Evolutionary conservation across 345 rosid genomes (phyloP).

Genomic region (Sonneratia caseolaris): DNA sequence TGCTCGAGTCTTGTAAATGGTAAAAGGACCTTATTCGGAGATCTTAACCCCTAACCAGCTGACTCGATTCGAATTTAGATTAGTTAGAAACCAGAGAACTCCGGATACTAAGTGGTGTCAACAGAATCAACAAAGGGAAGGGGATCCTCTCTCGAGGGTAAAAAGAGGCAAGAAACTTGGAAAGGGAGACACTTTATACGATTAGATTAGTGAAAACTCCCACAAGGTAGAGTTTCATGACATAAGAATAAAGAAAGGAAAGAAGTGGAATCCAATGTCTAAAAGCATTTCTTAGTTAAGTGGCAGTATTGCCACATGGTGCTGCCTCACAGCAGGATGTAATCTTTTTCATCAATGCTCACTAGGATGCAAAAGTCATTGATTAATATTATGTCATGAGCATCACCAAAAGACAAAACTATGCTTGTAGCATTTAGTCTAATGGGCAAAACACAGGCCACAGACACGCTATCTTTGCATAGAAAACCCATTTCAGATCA

Average conservation of each 20-base stretch:
- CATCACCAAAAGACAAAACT: not conserved
- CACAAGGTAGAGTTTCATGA: not conserved
- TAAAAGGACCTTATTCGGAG: too few relatives aligned
- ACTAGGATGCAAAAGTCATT: not conserved
- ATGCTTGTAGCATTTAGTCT: not conserved
- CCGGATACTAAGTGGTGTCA: too few relatives aligned
- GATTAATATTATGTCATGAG: not conserved
- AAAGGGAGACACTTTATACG: not conserved
- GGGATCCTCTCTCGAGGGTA: not conserved
- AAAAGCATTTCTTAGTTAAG: not conserved
- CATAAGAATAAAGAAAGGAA: not conserved
- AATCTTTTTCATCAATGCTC: slow-evolving; percentile 1
- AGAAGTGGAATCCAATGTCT: slow-evolving; percentile 6
- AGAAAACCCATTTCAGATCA: not conserved
- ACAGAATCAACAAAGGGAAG: not conserved
- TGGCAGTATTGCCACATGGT: not conserved
- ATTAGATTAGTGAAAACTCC: not conserved
- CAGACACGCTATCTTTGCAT: not conserved
- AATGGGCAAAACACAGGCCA: not conserved
- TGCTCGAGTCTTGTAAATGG: too few relatives aligned
- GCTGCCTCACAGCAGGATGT: not conserved
- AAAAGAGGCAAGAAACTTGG: not conserved
- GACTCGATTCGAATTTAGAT: too few relatives aligned
- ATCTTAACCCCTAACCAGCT: too few relatives aligned
- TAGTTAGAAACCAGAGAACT: too few relatives aligned